Evolutionary conservation across 257 asterid species (phyloP).

Genomic region (Gentiana dahurica): DNA sequence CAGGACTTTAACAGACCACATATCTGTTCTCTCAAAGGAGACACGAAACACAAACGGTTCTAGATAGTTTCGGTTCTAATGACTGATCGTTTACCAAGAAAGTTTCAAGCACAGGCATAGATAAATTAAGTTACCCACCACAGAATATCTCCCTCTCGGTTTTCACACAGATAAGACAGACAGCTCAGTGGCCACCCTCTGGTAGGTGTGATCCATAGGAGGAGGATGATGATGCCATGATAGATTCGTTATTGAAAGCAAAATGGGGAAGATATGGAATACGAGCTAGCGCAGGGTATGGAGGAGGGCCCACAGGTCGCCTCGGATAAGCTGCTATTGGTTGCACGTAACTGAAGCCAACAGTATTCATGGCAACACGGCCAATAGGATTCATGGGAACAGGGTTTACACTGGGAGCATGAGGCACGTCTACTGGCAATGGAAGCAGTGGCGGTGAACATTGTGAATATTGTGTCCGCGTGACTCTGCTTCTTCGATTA

Average conservation of each 20-base stretch:
- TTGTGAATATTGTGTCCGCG: slow-evolving; percentile 44
- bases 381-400: slow-evolving; percentile 32
- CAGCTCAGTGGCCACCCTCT: too few relatives aligned
- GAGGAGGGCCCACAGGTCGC: slow-evolving; percentile 31
- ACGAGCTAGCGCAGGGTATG: slow-evolving; percentile 36
- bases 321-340: slow-evolving; percentile 33
- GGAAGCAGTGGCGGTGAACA: slow-evolving; percentile 35
- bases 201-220: too few relatives aligned
- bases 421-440: slow-evolving; percentile 35
- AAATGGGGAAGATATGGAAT: slow-evolving; percentile 43
- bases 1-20: too few relatives aligned
- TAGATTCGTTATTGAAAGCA: slow-evolving; percentile 27
- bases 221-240: not conserved
- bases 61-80: too few relatives aligned
- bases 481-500: slow-evolving; percentile 50
- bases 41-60: too few relatives aligned
- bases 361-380: slow-evolving; percentile 20
- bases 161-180: too few relatives aligned
- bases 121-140: too few relatives aligned
- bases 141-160: too few relatives aligned
- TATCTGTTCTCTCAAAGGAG: too few relatives aligned
- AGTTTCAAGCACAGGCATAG: too few relatives aligned
- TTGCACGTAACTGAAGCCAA: slow-evolving; percentile 49
- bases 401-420: slow-evolving; percentile 17
- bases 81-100: too few relatives aligned